Evolutionary conservation across 257 asterid genomes (phyloP).

Genomic region (Knoxia roxburghii): DNA sequence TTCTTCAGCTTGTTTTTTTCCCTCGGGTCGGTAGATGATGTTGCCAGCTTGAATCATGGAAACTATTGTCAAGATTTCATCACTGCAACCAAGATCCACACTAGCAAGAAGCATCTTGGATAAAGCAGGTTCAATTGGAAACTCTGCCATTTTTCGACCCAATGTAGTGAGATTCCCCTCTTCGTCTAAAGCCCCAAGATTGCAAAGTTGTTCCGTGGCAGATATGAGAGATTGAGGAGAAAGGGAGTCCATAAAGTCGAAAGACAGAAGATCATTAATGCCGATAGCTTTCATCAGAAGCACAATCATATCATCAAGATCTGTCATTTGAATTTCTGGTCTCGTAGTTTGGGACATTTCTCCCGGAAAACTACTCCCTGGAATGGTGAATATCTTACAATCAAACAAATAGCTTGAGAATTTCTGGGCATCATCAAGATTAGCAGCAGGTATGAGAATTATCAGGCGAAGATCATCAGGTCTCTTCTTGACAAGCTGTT

Average conservation of each 20-base stretch:
- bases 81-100: conserved; percentile 87
- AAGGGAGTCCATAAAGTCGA: conserved; percentile 96
- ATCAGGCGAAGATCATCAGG: conserved; percentile 87
- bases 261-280: conserved; percentile 73
- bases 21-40: conserved; percentile 86
- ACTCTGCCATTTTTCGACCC: conserved; percentile 98
- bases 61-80: conserved; percentile 85
- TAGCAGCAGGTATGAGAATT: conserved; percentile 92
- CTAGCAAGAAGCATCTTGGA: conserved; percentile 95
- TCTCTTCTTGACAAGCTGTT: conserved; percentile 69
- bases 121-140: conserved; percentile 85
- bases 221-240: conserved; percentile 86
- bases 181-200: conserved; percentile 88
- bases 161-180: conserved; percentile 86
- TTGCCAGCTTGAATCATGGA: conserved; percentile 93
- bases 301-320: conserved; percentile 75
- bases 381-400: conserved; percentile 92
- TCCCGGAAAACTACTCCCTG: conserved; percentile 90
- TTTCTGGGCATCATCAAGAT: conserved; percentile 87
- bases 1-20: conserved; percentile 95
- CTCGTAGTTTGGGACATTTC: conserved; percentile 86
- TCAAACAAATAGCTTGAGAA: conserved; percentile 85
- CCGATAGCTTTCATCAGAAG: conserved; percentile 96
- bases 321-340: conserved; percentile 91
- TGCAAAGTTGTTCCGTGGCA: conserved; percentile 88